phyloP scores from a whole-genome alignment of 2,329 filamentous ascomycete genomes.

The Xylaria sp. region DNA sequence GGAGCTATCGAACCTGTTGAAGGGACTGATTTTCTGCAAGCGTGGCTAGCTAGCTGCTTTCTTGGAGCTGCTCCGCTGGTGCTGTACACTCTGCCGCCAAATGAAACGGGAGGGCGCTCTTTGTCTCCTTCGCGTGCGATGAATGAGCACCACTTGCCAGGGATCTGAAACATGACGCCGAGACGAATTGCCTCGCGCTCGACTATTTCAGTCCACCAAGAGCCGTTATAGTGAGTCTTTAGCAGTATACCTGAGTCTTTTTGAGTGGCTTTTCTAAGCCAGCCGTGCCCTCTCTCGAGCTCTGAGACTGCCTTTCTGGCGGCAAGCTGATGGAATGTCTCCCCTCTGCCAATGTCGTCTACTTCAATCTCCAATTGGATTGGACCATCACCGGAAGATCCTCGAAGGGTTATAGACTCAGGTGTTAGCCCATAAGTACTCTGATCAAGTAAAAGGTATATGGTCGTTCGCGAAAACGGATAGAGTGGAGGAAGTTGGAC shows the following conservation, averaged over 20 bases:
- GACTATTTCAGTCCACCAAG: constrained; percentile 30
- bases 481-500: constrained; percentile 17
- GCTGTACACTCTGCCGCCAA: not conserved
- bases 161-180: constrained; percentile 27
- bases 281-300: constrained; percentile 29
- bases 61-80: not conserved
- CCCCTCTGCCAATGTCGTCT: constrained; percentile 25
- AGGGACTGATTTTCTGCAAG: constrained; percentile 4
- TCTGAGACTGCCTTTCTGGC: constrained; percentile 28
- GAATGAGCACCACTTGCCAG: constrained; percentile 34
- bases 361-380: constrained; percentile 29
- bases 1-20: not conserved
- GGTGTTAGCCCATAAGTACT: constrained; percentile 7
- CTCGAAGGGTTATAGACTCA: constrained; percentile 18
- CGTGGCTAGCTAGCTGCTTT: constrained; percentile 3
- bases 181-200: constrained; percentile 31
- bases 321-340: constrained; percentile 31
- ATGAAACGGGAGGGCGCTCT: constrained; percentile 11
- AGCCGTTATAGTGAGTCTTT: constrained; percentile 15
- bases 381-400: constrained; percentile 11
- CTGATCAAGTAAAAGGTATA: constrained; percentile 26
- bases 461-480: constrained; percentile 18
- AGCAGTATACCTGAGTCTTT: constrained; percentile 9
- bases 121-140: constrained; percentile 19
- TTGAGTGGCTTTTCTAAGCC: constrained; percentile 21